Percentiles rank a stretch among this genome's conserved stretches.
phyloP scores from a whole-genome alignment of 805 yeast genomes.

The Zygoascus flipseniorum region DNA sequence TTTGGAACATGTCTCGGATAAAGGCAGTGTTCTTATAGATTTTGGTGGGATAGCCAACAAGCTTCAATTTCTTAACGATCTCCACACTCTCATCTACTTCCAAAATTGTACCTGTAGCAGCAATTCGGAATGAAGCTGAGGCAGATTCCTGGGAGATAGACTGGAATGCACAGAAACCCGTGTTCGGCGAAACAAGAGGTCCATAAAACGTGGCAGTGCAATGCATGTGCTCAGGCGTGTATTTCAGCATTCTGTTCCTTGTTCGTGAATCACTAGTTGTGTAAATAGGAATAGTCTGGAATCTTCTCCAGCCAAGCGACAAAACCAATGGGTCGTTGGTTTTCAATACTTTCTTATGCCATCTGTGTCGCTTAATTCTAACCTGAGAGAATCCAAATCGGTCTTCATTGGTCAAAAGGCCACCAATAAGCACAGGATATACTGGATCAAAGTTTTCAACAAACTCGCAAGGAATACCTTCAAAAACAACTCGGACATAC shows the following conservation, averaged over 20 bases:
- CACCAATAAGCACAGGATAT: slow-evolving; percentile 85
- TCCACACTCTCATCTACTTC: slow-evolving; percentile 84
- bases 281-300: slow-evolving; percentile 91
- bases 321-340: slow-evolving; percentile 91
- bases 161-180: slow-evolving; percentile 94
- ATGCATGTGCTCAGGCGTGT: slow-evolving; percentile 96
- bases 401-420: slow-evolving; percentile 81
- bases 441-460: slow-evolving; percentile 77
- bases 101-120: slow-evolving; percentile 94
- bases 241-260: slow-evolving; percentile 93
- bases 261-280: slow-evolving; percentile 97
- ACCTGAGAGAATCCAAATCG: slow-evolving; percentile 89
- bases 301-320: slow-evolving; percentile 97
- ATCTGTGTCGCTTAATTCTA: slow-evolving; percentile 93
- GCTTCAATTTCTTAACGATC: slow-evolving; percentile 89
- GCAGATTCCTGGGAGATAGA: slow-evolving; percentile 76
- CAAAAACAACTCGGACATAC: slow-evolving; percentile 83
- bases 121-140: slow-evolving; percentile 84
- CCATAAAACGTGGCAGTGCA: slow-evolving; percentile 96
- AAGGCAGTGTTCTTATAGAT: slow-evolving; percentile 94
- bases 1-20: slow-evolving; percentile 90
- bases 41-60: slow-evolving; percentile 92
- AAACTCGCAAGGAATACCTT: slow-evolving; percentile 80
- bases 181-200: slow-evolving; percentile 93
- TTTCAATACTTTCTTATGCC: slow-evolving; percentile 95